Conservation (phyloP, 805 yeast species). For the Candida maris region DNA sequence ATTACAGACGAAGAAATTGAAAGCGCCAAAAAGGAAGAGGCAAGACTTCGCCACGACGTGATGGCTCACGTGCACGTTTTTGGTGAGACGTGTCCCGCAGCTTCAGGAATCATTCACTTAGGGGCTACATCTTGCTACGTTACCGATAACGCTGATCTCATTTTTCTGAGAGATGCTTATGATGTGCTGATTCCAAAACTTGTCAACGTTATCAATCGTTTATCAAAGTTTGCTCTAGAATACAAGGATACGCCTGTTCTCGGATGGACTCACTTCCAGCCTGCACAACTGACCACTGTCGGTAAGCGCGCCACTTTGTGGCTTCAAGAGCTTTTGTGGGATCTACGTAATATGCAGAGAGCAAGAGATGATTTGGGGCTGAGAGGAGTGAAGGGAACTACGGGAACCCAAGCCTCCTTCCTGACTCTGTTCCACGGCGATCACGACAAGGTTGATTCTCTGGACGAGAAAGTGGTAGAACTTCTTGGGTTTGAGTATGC, state of each 20-base stretch:
- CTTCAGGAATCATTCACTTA: slow-evolving; percentile 95
- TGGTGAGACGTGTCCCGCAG: slow-evolving; percentile 89
- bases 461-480: slow-evolving; percentile 90
- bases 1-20: slow-evolving; percentile 93
- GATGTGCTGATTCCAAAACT: slow-evolving; percentile 91
- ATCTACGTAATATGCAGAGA: slow-evolving; percentile 89
- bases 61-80: slow-evolving; percentile 98
- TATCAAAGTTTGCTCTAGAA: slow-evolving; percentile 81
- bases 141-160: slow-evolving; percentile 96
- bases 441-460: slow-evolving; percentile 90
- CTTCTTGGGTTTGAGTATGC: slow-evolving; percentile 91
- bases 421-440: slow-evolving; percentile 92
- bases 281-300: slow-evolving; percentile 97
- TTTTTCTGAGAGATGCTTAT: slow-evolving; percentile 92
- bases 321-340: slow-evolving; percentile 98
- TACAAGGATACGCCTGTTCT: slow-evolving; percentile 94
- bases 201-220: slow-evolving; percentile 91
- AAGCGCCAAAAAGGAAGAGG: slow-evolving; percentile 88
- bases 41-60: slow-evolving; percentile 97
- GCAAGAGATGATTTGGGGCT: slow-evolving; percentile 95
- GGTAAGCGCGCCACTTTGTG: slow-evolving; percentile 98
- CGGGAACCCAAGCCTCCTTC: slow-evolving; percentile 98
- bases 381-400: slow-evolving; percentile 98
- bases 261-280: slow-evolving; percentile 99
- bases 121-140: slow-evolving; percentile 99